Evolutionary conservation across 768 basidiomycete species (phyloP).

Genomic region (Boletus bicolor): DNA sequence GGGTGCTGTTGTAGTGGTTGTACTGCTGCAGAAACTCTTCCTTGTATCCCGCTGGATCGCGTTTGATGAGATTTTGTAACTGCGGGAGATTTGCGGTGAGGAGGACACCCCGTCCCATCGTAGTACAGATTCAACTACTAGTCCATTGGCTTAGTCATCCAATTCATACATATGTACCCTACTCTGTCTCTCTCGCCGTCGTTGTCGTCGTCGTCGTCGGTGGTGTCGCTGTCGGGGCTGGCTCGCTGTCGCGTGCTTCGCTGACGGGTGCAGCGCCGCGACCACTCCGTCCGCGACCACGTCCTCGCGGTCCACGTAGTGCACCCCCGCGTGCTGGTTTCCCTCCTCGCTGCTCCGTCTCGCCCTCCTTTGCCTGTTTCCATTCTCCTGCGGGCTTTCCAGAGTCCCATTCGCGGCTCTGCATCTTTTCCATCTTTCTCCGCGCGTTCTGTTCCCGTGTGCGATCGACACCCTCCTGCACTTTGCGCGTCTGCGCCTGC

Average conservation of each 20-base stretch:
- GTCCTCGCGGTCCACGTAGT: slow-evolving; percentile 33
- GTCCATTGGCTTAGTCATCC: slow-evolving; percentile 18
- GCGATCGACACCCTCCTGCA: slow-evolving; percentile 66
- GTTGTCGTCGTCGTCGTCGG: background rate
- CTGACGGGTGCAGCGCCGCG: background rate
- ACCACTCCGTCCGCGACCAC: slow-evolving; percentile 37
- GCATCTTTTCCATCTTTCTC: slow-evolving; percentile 77
- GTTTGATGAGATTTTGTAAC: slow-evolving; percentile 94
- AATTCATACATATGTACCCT: background rate
- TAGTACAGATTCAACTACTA: background rate
- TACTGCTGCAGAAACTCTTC: slow-evolving; percentile 97
- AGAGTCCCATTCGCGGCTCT: slow-evolving; percentile 81
- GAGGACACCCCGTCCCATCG: slow-evolving; percentile 32
- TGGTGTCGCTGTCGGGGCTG: background rate
- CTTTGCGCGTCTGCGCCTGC: slow-evolving; percentile 55
- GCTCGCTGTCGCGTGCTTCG: background rate
- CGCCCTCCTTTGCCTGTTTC: slow-evolving; percentile 1
- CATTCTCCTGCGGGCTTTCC: slow-evolving; percentile 46
- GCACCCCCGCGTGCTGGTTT: slow-evolving; percentile 31
- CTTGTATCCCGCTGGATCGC: slow-evolving; percentile 84
- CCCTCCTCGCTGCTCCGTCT: slow-evolving; percentile 20
- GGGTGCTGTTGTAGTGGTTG: slow-evolving; percentile 88
- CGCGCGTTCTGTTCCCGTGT: slow-evolving; percentile 77
- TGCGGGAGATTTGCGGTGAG: slow-evolving; percentile 90
- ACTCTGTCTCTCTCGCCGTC: background rate